Evolutionary conservation across 805 yeast species (phyloP).

Genomic region (Cyberlindnera galapagoensis): DNA sequence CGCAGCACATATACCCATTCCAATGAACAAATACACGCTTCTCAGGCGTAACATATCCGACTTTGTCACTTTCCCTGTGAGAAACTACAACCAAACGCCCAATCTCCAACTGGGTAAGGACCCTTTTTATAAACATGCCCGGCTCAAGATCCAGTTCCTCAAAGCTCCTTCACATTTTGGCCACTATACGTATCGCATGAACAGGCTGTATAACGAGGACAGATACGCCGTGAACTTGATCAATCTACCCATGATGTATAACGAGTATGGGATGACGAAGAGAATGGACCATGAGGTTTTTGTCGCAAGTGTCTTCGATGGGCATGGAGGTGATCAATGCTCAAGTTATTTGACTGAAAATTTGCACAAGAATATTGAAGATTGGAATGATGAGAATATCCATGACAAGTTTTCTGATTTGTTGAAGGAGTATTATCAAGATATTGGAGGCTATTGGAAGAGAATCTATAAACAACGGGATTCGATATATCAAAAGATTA

Average conservation of each 20-base stretch:
- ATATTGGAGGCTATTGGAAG: slow-evolving; percentile 80
- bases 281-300: slow-evolving; percentile 35
- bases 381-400: slow-evolving; percentile 23
- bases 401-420: slow-evolving; percentile 36
- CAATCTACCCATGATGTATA: slow-evolving; percentile 31
- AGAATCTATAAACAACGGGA: slow-evolving; percentile 52
- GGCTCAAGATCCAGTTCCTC: slow-evolving; percentile 24
- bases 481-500: slow-evolving; percentile 28
- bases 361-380: slow-evolving; percentile 49
- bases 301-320: slow-evolving; percentile 78
- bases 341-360: slow-evolving; percentile 50
- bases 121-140: slow-evolving; percentile 10
- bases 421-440: slow-evolving; percentile 45
- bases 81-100: slow-evolving; percentile 10
- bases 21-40: no score
- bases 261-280: slow-evolving; percentile 21
- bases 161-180: slow-evolving; percentile 66
- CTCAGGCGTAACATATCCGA: slow-evolving; percentile 14
- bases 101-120: slow-evolving; percentile 11
- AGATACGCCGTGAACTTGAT: slow-evolving; percentile 61
- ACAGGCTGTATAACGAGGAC: slow-evolving; percentile 78
- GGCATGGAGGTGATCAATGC: slow-evolving; percentile 88
- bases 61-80: slow-evolving; percentile 17
- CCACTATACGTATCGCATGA: slow-evolving; percentile 70
- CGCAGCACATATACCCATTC: no score